Conservation (phyloP, 2,329 filamentous ascomycete species). For the Alternaria atra region DNA sequence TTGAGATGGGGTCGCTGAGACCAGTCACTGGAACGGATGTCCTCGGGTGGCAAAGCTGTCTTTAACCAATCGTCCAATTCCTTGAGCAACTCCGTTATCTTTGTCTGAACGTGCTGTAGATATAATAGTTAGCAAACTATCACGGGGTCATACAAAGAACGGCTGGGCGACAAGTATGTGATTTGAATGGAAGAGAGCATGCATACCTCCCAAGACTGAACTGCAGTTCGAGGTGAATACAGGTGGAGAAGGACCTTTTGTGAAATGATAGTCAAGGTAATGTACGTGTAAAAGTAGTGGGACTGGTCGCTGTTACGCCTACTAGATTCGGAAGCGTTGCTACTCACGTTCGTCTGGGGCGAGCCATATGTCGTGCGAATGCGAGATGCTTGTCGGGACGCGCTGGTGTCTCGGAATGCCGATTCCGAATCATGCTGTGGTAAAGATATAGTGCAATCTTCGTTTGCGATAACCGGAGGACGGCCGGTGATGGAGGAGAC, state of each 20-base stretch:
- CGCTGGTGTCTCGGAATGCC: not conserved
- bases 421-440: slow-evolving; percentile 25
- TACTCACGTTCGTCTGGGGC: slow-evolving; percentile 3
- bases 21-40: slow-evolving; percentile 25
- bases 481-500: slow-evolving; percentile 52
- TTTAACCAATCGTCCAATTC: slow-evolving; percentile 47
- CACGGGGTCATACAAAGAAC: not conserved
- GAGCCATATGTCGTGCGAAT: slow-evolving; percentile 4
- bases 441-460: slow-evolving; percentile 42
- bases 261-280: slow-evolving; percentile 43
- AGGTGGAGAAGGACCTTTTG: slow-evolving; percentile 44
- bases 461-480: slow-evolving; percentile 45
- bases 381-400: not conserved
- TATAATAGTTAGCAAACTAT: slow-evolving; percentile 8
- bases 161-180: no score
- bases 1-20: slow-evolving; percentile 5
- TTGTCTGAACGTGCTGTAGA: slow-evolving; percentile 38
- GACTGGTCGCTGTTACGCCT: not conserved
- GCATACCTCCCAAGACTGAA: slow-evolving; percentile 47
- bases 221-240: slow-evolving; percentile 48
- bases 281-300: slow-evolving; percentile 21
- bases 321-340: not conserved
- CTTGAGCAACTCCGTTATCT: slow-evolving; percentile 39
- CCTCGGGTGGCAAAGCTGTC: slow-evolving; percentile 19
- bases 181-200: not conserved